Base-by-base conservation (phyloP, 192 early-diverging fungal genomes). In the Funneliformis geosporum region DNA sequence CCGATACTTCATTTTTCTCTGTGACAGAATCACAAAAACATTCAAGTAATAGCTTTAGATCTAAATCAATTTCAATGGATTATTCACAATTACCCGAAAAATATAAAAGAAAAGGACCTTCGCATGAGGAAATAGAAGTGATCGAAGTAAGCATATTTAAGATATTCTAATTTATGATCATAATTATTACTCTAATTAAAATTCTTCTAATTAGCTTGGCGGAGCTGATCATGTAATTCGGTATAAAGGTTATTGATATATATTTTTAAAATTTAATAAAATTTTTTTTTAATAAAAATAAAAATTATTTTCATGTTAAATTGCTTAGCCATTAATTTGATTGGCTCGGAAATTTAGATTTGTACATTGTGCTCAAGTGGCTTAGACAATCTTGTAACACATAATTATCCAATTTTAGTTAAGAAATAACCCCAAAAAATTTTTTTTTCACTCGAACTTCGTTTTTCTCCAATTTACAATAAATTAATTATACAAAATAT, bases 81-180 rank as follows among this genome's bases (percentile, higher is more conserved):
- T 68, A 68, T 70, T 70, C 68, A 10, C 33, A 40, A 42, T n/a
- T 70, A 42, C 68, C 68, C 2, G 68, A 70, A 27, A 70, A 70
- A 40, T 70, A 70, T 7, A 70, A 70, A 7, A 33, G 68, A 70
- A 70, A 70, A 21, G 68, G 68, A n/a, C 68, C 68, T 39, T 39
- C 68, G 4, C 68, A 18, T 11, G 68, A 70, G 27, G 68, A 70
- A 42, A 70, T 70, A 39, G 68, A 28, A 21, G 68, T 39, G 21
- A 70, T 70, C 18, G 40, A 70, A 21, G 68, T 70, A 70, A 42
- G 12, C n/a, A 42, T 8, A 40, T 70, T 70, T 70, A 70, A 18
- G 5, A 4, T 27, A 43, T 70, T 40, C 6, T 21, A 10, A 40
- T 44, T 70, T 42, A 39, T 14, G 40, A n/a, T n/a, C n/a, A n/a